A percentile compares a stretch with the other conserved stretches of the same genome.
These are phyloP conservation scores for Pugionium cornutum DNA, from an alignment of 345 rosid genomes.

Conservation along the genomic window DNA sequence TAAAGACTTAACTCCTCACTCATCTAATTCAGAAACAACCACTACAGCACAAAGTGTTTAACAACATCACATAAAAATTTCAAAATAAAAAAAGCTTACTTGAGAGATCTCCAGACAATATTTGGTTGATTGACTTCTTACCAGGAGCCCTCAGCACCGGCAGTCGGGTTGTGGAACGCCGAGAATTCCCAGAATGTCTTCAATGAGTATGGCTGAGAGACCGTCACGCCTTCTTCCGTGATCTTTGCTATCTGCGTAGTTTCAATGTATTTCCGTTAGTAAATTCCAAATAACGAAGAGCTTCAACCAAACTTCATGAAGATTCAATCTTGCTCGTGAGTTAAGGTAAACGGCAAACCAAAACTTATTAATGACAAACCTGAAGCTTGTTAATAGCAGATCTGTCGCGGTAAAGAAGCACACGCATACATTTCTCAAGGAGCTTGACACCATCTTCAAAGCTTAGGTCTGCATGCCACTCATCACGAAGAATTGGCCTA, in stretches of 20 bases:
- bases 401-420: slow-evolving; percentile 93
- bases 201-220: slow-evolving; percentile 86
- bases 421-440: slow-evolving; percentile 98
- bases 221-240: slow-evolving; percentile 80
- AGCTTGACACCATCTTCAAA: slow-evolving; percentile 91
- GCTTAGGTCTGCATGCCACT: slow-evolving; percentile 86
- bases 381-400: slow-evolving; percentile 96
- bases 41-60: slow-evolving; percentile 20
- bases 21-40: neutral
- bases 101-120: neutral
- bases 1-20: neutral
- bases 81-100: neutral
- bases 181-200: slow-evolving; percentile 85
- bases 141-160: slow-evolving; percentile 95
- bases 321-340: neutral
- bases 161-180: slow-evolving; percentile 81
- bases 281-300: neutral
- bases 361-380: slow-evolving; percentile 47
- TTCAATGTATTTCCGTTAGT: neutral
- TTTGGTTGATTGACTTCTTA: slow-evolving; percentile 37
- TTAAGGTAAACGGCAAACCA: neutral
- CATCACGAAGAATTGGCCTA: slow-evolving; percentile 90
- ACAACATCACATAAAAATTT: slow-evolving; percentile 10
- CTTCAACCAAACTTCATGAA: neutral
- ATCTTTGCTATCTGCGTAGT: slow-evolving; percentile 82